Evolutionary conservation across 495 filamentous ascomycete genomes (phyloP), one percentile per base, ranked within the genome.

Genomic region (Paragyromitra xinjiangensis): DNA sequence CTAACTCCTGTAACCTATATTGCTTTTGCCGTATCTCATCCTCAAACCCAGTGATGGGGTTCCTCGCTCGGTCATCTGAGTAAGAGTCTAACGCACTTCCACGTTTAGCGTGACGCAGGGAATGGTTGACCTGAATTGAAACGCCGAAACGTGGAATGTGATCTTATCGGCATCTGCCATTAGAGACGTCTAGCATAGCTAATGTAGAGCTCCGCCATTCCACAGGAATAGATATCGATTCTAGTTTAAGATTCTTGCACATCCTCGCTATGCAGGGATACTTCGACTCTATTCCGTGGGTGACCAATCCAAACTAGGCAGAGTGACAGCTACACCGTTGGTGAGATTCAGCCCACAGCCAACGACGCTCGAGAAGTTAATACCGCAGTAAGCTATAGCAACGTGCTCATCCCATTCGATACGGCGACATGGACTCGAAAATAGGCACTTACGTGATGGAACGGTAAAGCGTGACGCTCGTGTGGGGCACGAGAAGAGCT

Each of bases 91-190:
- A 34, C 4, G 2, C 29, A 34, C 29, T 34, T 34, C 29, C 29
- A 34, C 29, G 2, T 34, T 34, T 34, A 34, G 29, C 29, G 29
- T 34, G 29, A 34, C 29, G 29, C 44, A 48, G 44, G 16, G 16
- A 16, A 48, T 16, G 11, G 44, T 12, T 48, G 0, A 16, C 16
- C 16, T 16, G 12, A 48, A 48, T 45, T 45, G 7, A 26, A 59
- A 59, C 55, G 55, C 55, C 55, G 55, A 59, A 59, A 59, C 29
- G 55, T 59, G 55, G 51, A 29, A 22, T 22, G 22, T 24, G 19
- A 26, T 0, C 22, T 12, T 22, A 37, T 59, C 44, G 16, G 44
- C 44, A 48, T 48, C 16, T 16, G 44, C 44, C 44, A 1, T 48
- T 48, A 12, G 11, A 48, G 44, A 48, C 0, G 29, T 34, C 29